Base-by-base conservation (phyloP, 805 yeast species). In the Kodamaea neixiangensis region DNA sequence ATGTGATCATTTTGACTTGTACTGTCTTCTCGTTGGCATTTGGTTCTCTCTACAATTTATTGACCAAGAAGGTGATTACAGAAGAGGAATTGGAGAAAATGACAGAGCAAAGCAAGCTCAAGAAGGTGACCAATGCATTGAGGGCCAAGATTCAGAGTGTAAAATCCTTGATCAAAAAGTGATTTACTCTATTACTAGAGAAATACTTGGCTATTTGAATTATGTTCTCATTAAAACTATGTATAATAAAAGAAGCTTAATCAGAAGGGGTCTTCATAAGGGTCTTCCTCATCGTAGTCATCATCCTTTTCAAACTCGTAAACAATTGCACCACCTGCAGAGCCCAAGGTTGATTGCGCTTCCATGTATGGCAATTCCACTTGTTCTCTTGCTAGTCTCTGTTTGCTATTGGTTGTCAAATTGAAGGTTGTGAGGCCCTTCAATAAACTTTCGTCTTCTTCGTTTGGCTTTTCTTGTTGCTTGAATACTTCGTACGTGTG, bases 231-330 rank as follows among this genome's bases (percentile, higher is more conserved):
- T 34, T 34, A 34, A 34, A 34, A 34, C n/a, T 34, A 34, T 39
- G 15, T 39, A 39, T 15, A 19, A 13, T 39, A 15, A 17, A 43
- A 13, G n/a, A 31, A 42, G 38, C 13, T 17, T 17, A 37, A 21
- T 67, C 68, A 91, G 62, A 90, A 91, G 5, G 98, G 98, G 63
- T 93, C 98, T 65, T 93, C 99, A 62, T 85, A 93, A 0, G 98
- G 97, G 68, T 93, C 99, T 60, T 94, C 98, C 66, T 93, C 99
- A 63, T 93, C 99, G 63, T 92, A 93, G 67, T 93, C 99, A 65
- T 93, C 99, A 66, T 93, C 98, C 63, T 92, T 89, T 61, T 94
- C 98, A 64, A 85, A 94, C 63, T 94, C 94, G 63, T 93, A 93
- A 3, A 93, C 96, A 58, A 94, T 92, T 0, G 99, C 97, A 15